A percentile compares a stretch with the other conserved stretches of the same genome.
Evolutionary conservation across 2,329 filamentous ascomycete species (phyloP).

Genomic region (Aspergillus flavus): DNA sequence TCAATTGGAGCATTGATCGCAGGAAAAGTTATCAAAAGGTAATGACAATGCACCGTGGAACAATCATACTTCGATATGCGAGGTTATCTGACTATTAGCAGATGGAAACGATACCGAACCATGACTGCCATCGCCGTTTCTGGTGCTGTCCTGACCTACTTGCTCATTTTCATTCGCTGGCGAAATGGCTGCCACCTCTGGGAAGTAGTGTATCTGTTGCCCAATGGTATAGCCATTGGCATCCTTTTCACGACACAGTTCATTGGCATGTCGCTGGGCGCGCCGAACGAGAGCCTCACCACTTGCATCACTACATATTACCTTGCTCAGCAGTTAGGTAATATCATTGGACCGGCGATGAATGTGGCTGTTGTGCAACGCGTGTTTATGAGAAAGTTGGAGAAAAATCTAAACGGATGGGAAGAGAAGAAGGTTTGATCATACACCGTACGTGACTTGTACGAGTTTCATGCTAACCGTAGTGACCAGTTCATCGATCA

Average conservation of each 20-base stretch:
- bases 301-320: slow-evolving; percentile 22
- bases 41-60: not conserved
- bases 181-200: slow-evolving; percentile 13
- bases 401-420: slow-evolving; percentile 1
- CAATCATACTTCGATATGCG: not conserved
- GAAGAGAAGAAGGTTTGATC: slow-evolving; percentile 3
- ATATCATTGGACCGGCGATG: slow-evolving; percentile 21
- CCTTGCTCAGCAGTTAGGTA: slow-evolving; percentile 25
- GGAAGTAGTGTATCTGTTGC: slow-evolving; percentile 12
- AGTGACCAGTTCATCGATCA: slow-evolving; percentile 13
- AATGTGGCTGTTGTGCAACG: slow-evolving; percentile 17
- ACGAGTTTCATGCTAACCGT: not conserved
- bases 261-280: slow-evolving; percentile 18
- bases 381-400: slow-evolving; percentile 14
- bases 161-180: slow-evolving; percentile 22
- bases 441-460: not conserved
- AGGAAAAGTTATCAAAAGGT: slow-evolving; percentile 19
- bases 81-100: not conserved
- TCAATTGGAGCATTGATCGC: slow-evolving; percentile 13
- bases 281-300: slow-evolving; percentile 11
- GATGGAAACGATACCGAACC: slow-evolving; percentile 9
- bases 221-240: slow-evolving; percentile 6
- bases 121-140: slow-evolving; percentile 5
- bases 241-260: slow-evolving; percentile 24
- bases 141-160: slow-evolving; percentile 7